A percentile compares a stretch with the other conserved stretches of the same genome.
These are phyloP conservation scores for Powellomyces hirtus DNA, from an alignment of 192 early-diverging fungal genomes.

Conservation along the genomic window DNA sequence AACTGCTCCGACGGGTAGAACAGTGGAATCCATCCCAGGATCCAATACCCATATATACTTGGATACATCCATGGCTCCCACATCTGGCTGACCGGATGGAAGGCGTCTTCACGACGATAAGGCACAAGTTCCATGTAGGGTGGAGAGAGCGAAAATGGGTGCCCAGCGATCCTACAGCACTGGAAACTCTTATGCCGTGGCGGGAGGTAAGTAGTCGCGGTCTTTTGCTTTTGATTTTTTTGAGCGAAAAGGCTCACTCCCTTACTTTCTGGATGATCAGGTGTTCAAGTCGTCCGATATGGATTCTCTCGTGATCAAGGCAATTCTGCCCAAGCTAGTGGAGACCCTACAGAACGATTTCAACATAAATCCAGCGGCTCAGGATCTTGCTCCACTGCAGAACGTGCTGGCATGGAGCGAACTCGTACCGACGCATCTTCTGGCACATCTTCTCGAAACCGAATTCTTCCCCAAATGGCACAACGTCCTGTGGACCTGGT, in stretches of 20 bases:
- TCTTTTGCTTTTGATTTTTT: background rate
- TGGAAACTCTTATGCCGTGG: slow-evolving; percentile 60
- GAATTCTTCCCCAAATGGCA: slow-evolving; percentile 85
- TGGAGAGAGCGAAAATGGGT: slow-evolving; percentile 58
- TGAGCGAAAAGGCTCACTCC: too few relatives aligned
- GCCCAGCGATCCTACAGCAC: slow-evolving; percentile 48
- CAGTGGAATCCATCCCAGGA: slow-evolving; percentile 61
- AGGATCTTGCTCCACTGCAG: slow-evolving; percentile 63
- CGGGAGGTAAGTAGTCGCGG: slow-evolving; percentile 55
- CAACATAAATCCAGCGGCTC: slow-evolving; percentile 68
- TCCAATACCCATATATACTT: slow-evolving; percentile 63
- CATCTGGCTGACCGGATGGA: slow-evolving; percentile 49
- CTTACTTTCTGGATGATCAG: too few relatives aligned
- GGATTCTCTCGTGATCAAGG: slow-evolving; percentile 57
- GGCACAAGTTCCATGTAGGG: slow-evolving; percentile 56
- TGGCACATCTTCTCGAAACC: slow-evolving; percentile 63
- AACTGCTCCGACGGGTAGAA: slow-evolving; percentile 61
- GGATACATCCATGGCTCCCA: slow-evolving; percentile 83
- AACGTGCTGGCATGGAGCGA: slow-evolving; percentile 64
- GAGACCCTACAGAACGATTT: slow-evolving; percentile 60
- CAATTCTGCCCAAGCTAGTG: slow-evolving; percentile 71
- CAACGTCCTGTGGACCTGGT: slow-evolving; percentile 66
- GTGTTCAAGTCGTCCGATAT: slow-evolving; percentile 59
- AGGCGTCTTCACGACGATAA: slow-evolving; percentile 54
- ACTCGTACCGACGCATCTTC: slow-evolving; percentile 45